Base-by-base conservation (phyloP, 2,329 filamentous ascomycete species). In the Thelonectria blattea region DNA sequence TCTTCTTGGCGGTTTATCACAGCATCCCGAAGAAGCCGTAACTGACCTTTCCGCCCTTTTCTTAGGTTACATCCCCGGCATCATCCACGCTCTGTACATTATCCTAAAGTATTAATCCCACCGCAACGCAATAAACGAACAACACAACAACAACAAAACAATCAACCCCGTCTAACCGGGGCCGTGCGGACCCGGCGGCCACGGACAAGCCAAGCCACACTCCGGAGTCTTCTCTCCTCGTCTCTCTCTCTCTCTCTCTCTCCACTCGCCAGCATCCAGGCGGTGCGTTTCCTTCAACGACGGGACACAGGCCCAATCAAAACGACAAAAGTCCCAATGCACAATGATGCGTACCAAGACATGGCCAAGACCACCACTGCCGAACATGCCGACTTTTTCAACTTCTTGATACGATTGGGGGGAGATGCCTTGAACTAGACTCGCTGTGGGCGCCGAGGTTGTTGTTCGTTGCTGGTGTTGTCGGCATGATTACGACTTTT, bases 51-150 rank as follows among this genome's bases (percentile, higher is more conserved):
- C 12, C 27, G 47, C 22, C 37, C 17, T n/a, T 18, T 6, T 37
- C 53, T 7, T 17, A 82, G 80, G 80, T 74, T 83, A 83, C 75
- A 85, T 93, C 72, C 90, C 90, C 66, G 91, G 92, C 78, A 93
- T 96, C 81, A 92, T 96, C 78, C 93, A 97, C 83, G 93, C 93
- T 64, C 81, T 96, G 82, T 96, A 95, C 85, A 93, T 96, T 74
- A 95, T 96, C 70, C 84, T 95, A 72, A 95, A 94, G 80, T 94
- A 93, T 76, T 96, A 92, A 71, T 24, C 22, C 22, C 22, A 24
- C 22, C 22, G 6, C 6, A 62, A 30, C 8, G 57, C 50, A 58
- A 48, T n/a, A n/a, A 54, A 56, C 53, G 27, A 30, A 30, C 27
- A 30, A 30, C 27, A 30, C 27, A 10, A n/a, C n/a, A n/a, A n/a